Percentiles rank a stretch among this genome's conserved stretches.
These are phyloP conservation scores for Amanita exitialis DNA, from an alignment of 768 basidiomycete genomes.

Conservation along the genomic window DNA sequence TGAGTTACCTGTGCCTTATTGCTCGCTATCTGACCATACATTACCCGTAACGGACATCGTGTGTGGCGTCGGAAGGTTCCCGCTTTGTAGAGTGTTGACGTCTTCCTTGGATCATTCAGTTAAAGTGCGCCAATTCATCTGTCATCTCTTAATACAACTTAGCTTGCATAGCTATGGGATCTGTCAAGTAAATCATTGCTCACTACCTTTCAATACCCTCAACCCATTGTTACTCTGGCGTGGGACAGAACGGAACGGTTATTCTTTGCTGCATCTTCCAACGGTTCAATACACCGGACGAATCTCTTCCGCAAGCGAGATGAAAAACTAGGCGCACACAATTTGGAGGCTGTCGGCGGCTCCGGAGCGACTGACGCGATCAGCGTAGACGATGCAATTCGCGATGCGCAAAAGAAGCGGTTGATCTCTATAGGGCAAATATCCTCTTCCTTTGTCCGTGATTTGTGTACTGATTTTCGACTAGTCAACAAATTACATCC, in stretches of 20 bases:
- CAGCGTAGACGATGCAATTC: slow-evolving; percentile 48
- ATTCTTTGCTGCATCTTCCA: slow-evolving; percentile 76
- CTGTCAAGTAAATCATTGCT: slow-evolving; percentile 63
- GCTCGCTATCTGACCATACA: slow-evolving; percentile 84
- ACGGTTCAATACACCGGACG: slow-evolving; percentile 71
- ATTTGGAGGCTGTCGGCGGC: slow-evolving; percentile 66
- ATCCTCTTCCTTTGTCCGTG: slow-evolving; percentile 4
- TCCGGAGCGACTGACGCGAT: slow-evolving; percentile 63
- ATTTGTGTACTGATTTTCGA: background rate
- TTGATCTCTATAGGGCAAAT: slow-evolving; percentile 65
- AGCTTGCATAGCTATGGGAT: slow-evolving; percentile 61
- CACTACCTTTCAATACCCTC: slow-evolving; percentile 82
- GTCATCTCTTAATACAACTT: slow-evolving; percentile 6
- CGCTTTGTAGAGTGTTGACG: slow-evolving; percentile 67
- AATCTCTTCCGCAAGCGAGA: slow-evolving; percentile 64
- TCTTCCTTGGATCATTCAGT: slow-evolving; percentile 84
- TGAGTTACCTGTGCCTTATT: slow-evolving; percentile 68
- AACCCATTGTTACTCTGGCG: slow-evolving; percentile 56
- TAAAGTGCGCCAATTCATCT: slow-evolving; percentile 44
- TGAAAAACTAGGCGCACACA: slow-evolving; percentile 37
- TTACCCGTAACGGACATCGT: slow-evolving; percentile 77
- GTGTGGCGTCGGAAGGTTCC: slow-evolving; percentile 75
- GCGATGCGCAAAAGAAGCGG: slow-evolving; percentile 37
- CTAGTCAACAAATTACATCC: slow-evolving; percentile 62
- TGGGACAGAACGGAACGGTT: slow-evolving; percentile 83